Conservation (phyloP, 768 basidiomycete species). For the Pleurotus citrinopileatus region DNA sequence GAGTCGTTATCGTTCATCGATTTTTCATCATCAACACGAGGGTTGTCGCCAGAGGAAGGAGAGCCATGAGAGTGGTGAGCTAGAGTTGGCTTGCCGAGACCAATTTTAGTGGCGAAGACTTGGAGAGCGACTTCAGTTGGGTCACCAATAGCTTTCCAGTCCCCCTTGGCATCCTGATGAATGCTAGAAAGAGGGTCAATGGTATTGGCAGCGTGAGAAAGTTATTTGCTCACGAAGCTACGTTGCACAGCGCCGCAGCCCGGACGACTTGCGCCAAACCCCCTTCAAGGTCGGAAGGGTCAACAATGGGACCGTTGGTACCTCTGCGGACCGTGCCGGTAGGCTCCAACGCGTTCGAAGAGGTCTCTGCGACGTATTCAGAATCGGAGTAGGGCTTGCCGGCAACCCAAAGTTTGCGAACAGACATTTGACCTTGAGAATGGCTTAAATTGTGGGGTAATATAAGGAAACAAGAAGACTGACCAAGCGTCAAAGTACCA, state of each 20-base stretch:
- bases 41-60: constrained; percentile 18
- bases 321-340: constrained; percentile 23
- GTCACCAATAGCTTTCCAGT: constrained; percentile 48
- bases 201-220: background rate
- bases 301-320: constrained; percentile 19
- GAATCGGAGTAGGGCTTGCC: constrained; percentile 19
- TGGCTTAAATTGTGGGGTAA: background rate
- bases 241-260: constrained; percentile 34
- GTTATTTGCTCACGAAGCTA: constrained; percentile 27
- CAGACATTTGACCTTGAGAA: constrained; percentile 35
- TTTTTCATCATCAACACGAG: constrained; percentile 25
- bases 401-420: constrained; percentile 36
- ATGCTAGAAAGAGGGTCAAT: constrained; percentile 21
- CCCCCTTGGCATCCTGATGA: constrained; percentile 35
- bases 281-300: constrained; percentile 15
- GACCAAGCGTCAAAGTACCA: constrained; percentile 45
- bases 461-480: constrained; percentile 3
- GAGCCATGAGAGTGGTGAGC: constrained; percentile 21
- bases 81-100: constrained; percentile 33
- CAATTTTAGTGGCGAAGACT: constrained; percentile 49
- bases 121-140: constrained; percentile 58
- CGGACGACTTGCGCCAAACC: constrained; percentile 27
- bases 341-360: constrained; percentile 30
- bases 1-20: constrained; percentile 22
- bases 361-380: constrained; percentile 31